A percentile compares a stretch with the other conserved stretches of the same genome.
phyloP scores from a whole-genome alignment of 345 rosid species.

The Eucalyptus fibrosa region DNA sequence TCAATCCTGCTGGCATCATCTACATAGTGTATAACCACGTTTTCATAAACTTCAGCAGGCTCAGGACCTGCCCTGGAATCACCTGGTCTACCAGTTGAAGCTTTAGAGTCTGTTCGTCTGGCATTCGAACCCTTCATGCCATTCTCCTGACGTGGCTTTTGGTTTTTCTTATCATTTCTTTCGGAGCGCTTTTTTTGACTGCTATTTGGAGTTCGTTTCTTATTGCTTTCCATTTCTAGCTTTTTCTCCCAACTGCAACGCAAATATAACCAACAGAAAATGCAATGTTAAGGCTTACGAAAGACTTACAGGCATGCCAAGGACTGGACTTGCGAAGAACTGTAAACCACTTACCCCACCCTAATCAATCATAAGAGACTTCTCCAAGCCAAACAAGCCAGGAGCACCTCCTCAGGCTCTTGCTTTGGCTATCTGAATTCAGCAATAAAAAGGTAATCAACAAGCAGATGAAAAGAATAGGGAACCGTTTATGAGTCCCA shows the following conservation, averaged over 20 bases:
- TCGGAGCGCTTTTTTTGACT: slow-evolving; percentile 42
- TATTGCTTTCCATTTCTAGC: slow-evolving; percentile 19
- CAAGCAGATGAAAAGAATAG: neutral
- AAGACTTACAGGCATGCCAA: neutral
- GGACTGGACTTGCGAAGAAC: neutral
- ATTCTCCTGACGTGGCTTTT: slow-evolving; percentile 29
- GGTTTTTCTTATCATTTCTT: slow-evolving; percentile 36
- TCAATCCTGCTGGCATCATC: slow-evolving; percentile 45
- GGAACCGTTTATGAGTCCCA: neutral
- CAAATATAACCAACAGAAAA: neutral
- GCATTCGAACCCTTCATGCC: slow-evolving; percentile 18
- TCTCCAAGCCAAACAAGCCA: neutral
- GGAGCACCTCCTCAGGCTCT: neutral
- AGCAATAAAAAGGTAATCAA: neutral
- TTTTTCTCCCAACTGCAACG: neutral
- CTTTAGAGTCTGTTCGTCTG: slow-evolving; percentile 36
- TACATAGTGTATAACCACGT: slow-evolving; percentile 46
- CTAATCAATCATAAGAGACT: neutral
- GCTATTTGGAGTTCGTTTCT: slow-evolving; percentile 38
- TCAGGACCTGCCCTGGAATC: slow-evolving; percentile 48
- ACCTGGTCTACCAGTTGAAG: slow-evolving; percentile 28
- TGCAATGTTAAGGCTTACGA: neutral
- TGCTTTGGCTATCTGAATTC: neutral
- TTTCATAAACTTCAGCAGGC: slow-evolving; percentile 43
- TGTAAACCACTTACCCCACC: neutral